Percentiles rank a stretch among this genome's conserved stretches.
phyloP scores from a whole-genome alignment of 164 flowering plant genomes.

The Nymphaea thermarum region DNA sequence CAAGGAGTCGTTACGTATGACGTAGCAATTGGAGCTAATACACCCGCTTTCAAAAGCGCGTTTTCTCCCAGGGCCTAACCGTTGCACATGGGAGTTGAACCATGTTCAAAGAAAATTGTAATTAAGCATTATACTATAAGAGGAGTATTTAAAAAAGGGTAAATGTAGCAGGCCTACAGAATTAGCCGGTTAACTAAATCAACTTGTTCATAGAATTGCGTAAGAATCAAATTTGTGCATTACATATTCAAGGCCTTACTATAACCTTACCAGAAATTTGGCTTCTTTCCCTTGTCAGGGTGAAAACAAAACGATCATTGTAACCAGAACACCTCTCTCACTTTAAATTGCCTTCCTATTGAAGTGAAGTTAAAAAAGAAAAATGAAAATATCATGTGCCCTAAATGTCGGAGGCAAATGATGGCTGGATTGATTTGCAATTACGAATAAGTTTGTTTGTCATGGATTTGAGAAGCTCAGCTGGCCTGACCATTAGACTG shows the following conservation, averaged over 20 bases:
- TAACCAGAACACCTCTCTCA: no score
- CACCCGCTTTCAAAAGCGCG: no score
- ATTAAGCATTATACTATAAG: no score
- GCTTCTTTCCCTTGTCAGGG: not conserved
- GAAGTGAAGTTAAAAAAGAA: not conserved
- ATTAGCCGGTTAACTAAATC: not conserved
- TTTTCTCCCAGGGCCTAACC: no score
- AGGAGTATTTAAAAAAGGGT: no score
- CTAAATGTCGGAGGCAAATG: not conserved
- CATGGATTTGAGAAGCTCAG: not conserved
- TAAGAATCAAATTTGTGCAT: not conserved
- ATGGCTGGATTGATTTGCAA: not conserved
- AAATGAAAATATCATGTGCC: not conserved
- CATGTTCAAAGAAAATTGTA: no score
- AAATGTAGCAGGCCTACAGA: no score
- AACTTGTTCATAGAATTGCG: not conserved
- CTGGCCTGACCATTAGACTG: slow-evolving; percentile 7
- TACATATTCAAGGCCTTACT: not conserved
- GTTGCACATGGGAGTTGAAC: no score
- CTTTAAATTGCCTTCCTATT: not conserved
- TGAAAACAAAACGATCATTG: not conserved
- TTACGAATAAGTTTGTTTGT: not conserved
- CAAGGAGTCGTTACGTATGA: no score
- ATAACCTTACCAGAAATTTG: not conserved
- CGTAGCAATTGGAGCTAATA: no score